Conservation (phyloP, 208 protist species). For the Leishmania tarentolae region DNA sequence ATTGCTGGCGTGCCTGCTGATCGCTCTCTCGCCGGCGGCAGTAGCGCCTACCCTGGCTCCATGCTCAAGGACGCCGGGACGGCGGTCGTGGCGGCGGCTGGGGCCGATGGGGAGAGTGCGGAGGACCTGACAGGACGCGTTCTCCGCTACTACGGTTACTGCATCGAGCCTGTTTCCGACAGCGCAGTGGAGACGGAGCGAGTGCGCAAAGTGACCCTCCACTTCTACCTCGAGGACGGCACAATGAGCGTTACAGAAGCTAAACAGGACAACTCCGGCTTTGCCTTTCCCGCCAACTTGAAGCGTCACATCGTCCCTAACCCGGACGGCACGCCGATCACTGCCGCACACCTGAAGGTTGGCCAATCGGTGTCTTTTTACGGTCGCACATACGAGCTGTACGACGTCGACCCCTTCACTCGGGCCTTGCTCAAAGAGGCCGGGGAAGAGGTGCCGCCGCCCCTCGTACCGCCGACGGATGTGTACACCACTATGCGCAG, state of each 20-base stretch:
- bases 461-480: constrained; percentile 74
- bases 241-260: constrained; percentile 96
- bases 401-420: constrained; percentile 95
- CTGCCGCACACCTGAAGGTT: constrained; percentile 83
- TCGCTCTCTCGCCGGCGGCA: constrained; percentile 30
- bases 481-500: constrained; percentile 54
- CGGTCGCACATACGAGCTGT: constrained; percentile 92
- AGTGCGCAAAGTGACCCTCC: constrained; percentile 89
- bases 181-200: constrained; percentile 90
- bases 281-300: constrained; percentile 91
- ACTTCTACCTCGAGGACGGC: constrained; percentile 96
- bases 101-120: not conserved
- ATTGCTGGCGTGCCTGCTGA: constrained; percentile 67
- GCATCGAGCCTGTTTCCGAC: constrained; percentile 95
- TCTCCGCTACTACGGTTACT: constrained; percentile 96
- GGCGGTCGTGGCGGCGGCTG: constrained; percentile 4
- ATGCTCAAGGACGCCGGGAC: constrained; percentile 31
- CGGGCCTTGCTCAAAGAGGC: constrained; percentile 79
- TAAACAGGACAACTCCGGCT: constrained; percentile 93
- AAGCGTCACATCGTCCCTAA: constrained; percentile 92
- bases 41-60: constrained; percentile 4
- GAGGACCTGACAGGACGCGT: constrained; percentile 74
- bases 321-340: constrained; percentile 77
- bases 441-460: constrained; percentile 54
- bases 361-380: constrained; percentile 93